phyloP scores from a whole-genome alignment of 75 land plant genomes.

The Gnetum montanum region DNA sequence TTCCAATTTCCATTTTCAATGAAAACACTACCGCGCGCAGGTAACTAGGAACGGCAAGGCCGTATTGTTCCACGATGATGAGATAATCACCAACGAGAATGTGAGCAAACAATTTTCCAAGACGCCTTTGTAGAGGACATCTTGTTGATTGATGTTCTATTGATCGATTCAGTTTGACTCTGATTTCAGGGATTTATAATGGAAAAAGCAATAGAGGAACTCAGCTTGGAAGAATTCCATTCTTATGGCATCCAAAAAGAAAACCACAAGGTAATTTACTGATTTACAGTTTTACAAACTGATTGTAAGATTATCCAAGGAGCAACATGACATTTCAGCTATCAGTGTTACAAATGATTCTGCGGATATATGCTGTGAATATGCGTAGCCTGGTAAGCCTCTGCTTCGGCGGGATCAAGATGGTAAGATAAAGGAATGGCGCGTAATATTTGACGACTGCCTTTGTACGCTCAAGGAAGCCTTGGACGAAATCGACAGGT shows the following conservation, averaged over 20 bases:
- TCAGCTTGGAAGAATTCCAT: background rate
- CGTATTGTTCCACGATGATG: conserved; percentile 38
- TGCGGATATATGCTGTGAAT: background rate
- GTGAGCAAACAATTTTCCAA: too few species aligned
- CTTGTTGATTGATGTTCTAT: background rate
- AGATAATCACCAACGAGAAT: conserved; percentile 17
- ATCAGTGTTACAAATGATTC: background rate
- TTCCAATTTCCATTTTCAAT: conserved; percentile 1
- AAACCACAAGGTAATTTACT: background rate
- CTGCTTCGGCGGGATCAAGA: conserved; percentile 48
- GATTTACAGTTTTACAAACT: background rate
- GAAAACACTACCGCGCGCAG: too few species aligned
- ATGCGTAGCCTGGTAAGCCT: conserved; percentile 32
- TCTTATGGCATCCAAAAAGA: conserved; percentile 3
- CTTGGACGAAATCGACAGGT: conserved; percentile 51
- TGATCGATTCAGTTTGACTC: background rate
- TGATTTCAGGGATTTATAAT: background rate
- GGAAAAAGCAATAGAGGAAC: background rate
- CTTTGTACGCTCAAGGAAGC: conserved; percentile 78
- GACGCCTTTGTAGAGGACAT: too few species aligned
- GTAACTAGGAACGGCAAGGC: conserved; percentile 38
- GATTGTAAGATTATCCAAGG: too few species aligned
- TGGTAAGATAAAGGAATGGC: conserved; percentile 53
- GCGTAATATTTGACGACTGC: conserved; percentile 50
- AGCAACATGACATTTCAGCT: too few species aligned